Evolutionary conservation across 108 stramenopile species (phyloP).

Genomic region (Nitzschia putrida): DNA sequence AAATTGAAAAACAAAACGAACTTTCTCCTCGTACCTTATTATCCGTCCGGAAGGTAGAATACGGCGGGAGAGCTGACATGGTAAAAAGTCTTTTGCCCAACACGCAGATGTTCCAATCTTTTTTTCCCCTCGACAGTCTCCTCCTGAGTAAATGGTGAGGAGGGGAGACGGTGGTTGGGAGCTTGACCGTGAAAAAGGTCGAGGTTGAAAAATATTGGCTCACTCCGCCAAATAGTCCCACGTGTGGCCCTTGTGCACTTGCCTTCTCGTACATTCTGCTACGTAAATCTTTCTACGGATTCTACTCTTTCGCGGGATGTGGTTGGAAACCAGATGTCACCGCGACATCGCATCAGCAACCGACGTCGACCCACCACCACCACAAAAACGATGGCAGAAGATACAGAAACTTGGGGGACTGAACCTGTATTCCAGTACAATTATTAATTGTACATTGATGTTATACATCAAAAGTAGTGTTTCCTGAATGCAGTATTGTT

Average conservation of each 20-base stretch:
- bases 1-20: too few species aligned
- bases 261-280: not conserved
- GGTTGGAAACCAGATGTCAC: slow-evolving; percentile 13
- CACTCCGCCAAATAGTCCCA: slow-evolving; percentile 2
- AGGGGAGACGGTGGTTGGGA: not conserved
- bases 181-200: slow-evolving; percentile 9
- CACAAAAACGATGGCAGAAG: not conserved
- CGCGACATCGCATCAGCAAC: slow-evolving; percentile 3
- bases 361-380: not conserved
- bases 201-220: slow-evolving; percentile 21
- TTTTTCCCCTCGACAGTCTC: too few species aligned
- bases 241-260: slow-evolving; percentile 1
- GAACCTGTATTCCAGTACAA: too few species aligned
- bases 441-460: too few species aligned
- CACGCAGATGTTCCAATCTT: too few species aligned
- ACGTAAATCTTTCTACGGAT: not conserved
- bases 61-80: slow-evolving; percentile 59
- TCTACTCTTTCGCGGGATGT: not conserved
- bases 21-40: slow-evolving; percentile 42
- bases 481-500: too few species aligned
- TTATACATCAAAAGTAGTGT: too few species aligned
- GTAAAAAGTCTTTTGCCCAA: not conserved
- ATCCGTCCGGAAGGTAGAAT: slow-evolving; percentile 62
- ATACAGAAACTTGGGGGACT: not conserved
- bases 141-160: not conserved